Evolutionary conservation across 2,329 filamentous ascomycete genomes (phyloP).

Genomic region (Pseudocercospora cruenta): DNA sequence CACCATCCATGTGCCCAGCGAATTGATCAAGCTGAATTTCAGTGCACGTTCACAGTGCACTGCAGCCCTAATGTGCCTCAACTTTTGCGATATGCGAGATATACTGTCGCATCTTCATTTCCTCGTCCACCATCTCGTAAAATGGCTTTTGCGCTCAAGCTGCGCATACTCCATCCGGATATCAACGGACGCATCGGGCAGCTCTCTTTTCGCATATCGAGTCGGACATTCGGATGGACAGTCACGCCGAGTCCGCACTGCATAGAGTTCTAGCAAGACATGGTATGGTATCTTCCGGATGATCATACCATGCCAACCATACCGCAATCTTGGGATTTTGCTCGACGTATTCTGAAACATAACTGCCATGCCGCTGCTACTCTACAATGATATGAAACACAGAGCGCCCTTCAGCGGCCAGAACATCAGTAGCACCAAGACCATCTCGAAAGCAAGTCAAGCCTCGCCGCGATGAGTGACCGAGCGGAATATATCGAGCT

Average conservation of each 20-base stretch:
- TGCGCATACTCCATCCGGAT: neutral
- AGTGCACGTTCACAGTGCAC: neutral
- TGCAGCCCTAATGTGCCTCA: neutral
- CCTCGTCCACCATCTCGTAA: neutral
- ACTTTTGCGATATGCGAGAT: neutral
- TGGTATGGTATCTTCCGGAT: neutral
- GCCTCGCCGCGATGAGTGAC: neutral
- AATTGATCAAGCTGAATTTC: neutral
- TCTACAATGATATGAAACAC: neutral
- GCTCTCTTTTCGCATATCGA: neutral
- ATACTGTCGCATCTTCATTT: neutral
- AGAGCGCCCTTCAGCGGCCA: neutral
- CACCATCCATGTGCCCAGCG: neutral
- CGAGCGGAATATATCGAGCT: slow-evolving; percentile 2
- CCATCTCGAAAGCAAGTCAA: neutral
- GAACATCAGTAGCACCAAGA: neutral
- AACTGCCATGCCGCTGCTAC: neutral
- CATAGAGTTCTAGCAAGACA: neutral
- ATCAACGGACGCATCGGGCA: neutral
- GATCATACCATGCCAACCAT: neutral
- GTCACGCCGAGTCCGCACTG: neutral
- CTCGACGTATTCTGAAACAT: neutral
- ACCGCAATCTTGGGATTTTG: neutral
- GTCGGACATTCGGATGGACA: neutral
- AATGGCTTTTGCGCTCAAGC: neutral